Evolutionary conservation across 345 rosid species (phyloP), one percentile per base, ranked within the genome.

Genomic region (Syzygium aqueum): DNA sequence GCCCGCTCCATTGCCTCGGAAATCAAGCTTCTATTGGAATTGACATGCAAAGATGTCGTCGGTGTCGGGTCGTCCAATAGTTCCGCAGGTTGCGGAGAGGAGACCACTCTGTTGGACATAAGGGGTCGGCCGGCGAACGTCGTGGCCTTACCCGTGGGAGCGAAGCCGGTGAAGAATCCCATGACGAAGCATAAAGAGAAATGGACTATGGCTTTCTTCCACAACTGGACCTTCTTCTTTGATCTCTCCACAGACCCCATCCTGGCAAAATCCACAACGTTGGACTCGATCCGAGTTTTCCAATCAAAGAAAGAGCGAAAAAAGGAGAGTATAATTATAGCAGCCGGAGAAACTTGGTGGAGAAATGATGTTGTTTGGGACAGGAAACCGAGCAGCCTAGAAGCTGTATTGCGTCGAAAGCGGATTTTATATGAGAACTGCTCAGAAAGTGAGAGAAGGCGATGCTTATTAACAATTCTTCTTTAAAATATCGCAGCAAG

Each of bases 91-190:
- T 13, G 65, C 10, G 86, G 51, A 33, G 85, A 7, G 56, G 77
- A 54, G 16, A 90, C 82, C 15, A 73, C 37, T 10, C 19, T 73
- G 82, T 5, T 37, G 82, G 82, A 37, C 49, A 37, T 10, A 3
- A 37, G 14, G 49, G 82, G 49, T 33, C 7, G 49, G 27, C 27
- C 27, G 12, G 82, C 49, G 25, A 73, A 73, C 27, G 82, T 33
- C 49, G 97, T 89, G 89, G 90, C 40, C 78, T 95, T 95, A 30
- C 95, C 92, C 19, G 95, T 88, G 51, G 99, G 99, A 88, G 99
- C 99, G 88, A 96, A 94, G 56, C 99, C 99, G 73, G 94, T 90
- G 93, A 95, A 95, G 89, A 95, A 95, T n/a, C 99, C 98, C 98
- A 95, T 95, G 52, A 95, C 95, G 86, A 97, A 97, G 88, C 99